Evolutionary conservation across 2,329 filamentous ascomycete genomes (phyloP), one percentile per base, ranked within the genome.

Genomic region (Pseudogymnoascus sp.): DNA sequence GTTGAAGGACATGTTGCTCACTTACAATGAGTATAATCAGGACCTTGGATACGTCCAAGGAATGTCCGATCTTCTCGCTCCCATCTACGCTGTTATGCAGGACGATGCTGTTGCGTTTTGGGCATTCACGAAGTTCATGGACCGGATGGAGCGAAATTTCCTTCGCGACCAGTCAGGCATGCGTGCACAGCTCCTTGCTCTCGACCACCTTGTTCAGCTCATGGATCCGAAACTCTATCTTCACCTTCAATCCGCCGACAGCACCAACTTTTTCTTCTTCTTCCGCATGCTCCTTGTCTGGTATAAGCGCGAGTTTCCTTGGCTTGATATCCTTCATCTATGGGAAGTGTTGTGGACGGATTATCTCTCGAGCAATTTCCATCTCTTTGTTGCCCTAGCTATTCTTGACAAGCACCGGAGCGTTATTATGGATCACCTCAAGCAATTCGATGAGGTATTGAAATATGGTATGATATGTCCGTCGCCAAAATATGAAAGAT

Each of bases 181-280:
- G 95, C 87, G 95, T 28, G 84, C 88, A 21, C 96, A 99, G 75
- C 87, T 99, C 2, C 80, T 91, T 40, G 92, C 93, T 0, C 85
- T 99, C 3, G 93, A 99, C 72, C 92, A 99, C 67, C 87, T 99
- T 0, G 92, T 97, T 11, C 92, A 96, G 72, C 90, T 99, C 63
- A 93, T 99, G 86, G 95, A 99, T 68, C 95, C 96, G 0, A 90
- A 92, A 72, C 85, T 99, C 6, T 97, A 97, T 76, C 81, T 90
- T 1, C 95, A 99, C 70, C 84, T 99, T 0, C 86, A 96, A 74
- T 87, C 84, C 14, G 90, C 93, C 18, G 96, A 99, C 71, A 96
- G 90, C 71, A 99, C 95, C 23, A 99, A 99, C 75, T 99, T 99
- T 76, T 99, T 99, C 77, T 99, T 99, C 80, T 97, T 99, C 80